Conservation (phyloP, 345 rosid genomes). For the Gossypium herbaceum region DNA sequence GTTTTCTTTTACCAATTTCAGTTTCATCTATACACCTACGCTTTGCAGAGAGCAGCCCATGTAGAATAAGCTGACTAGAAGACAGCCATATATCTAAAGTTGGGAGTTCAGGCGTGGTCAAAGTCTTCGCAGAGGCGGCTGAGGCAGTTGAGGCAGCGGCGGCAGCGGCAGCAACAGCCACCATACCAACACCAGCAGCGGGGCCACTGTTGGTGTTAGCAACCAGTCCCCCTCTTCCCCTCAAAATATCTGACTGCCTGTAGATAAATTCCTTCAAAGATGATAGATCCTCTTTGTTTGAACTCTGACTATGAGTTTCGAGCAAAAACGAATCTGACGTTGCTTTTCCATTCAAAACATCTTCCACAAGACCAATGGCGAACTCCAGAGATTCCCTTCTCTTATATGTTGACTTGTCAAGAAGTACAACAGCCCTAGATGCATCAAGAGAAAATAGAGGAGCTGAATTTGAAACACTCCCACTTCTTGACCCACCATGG, state of each 20-base stretch:
- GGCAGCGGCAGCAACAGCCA: constrained; percentile 85
- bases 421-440: constrained; percentile 64
- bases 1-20: constrained; percentile 50
- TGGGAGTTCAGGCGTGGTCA: constrained; percentile 58
- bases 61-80: constrained; percentile 50
- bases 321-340: constrained; percentile 71
- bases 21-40: constrained; percentile 40
- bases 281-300: constrained; percentile 55
- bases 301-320: constrained; percentile 53
- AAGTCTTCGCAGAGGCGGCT: constrained; percentile 56
- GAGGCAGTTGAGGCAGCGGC: constrained; percentile 86
- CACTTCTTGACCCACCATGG: constrained; percentile 56
- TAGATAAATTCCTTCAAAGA: constrained; percentile 69
- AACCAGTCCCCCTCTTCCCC: constrained; percentile 73
- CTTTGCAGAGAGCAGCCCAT: constrained; percentile 54
- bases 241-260: constrained; percentile 64
- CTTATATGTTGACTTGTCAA: constrained; percentile 44
- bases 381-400: constrained; percentile 66
- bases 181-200: constrained; percentile 72
- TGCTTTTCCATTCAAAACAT: constrained; percentile 69
- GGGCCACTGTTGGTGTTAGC: constrained; percentile 45
- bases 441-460: constrained; percentile 78
- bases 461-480: constrained; percentile 49
- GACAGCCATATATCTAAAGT: constrained; percentile 61
- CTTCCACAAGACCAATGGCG: constrained; percentile 64